These are phyloP conservation scores for Leptomonas pyrrhocoris DNA, from an alignment of 208 protist genomes.

Conservation along the genomic window DNA sequence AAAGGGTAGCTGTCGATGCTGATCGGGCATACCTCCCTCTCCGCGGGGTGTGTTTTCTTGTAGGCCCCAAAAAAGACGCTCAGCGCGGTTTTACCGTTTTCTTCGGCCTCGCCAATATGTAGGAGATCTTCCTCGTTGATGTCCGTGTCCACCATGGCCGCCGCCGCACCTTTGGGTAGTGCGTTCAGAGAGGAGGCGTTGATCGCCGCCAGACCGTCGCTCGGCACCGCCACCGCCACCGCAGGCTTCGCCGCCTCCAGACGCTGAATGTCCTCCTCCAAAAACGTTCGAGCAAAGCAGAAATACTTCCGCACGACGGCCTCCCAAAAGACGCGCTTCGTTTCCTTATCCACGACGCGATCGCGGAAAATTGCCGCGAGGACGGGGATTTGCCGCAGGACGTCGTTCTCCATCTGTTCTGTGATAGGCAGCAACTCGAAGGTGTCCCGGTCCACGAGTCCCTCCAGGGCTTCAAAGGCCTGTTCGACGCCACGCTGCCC, in stretches of 20 bases:
- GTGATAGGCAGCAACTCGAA: slow-evolving; percentile 75
- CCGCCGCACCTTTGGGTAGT: slow-evolving; percentile 45
- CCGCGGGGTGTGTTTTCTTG: not conserved
- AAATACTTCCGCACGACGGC: slow-evolving; percentile 86
- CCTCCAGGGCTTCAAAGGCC: slow-evolving; percentile 75
- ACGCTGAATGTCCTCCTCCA: slow-evolving; percentile 73
- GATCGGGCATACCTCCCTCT: slow-evolving; percentile 6
- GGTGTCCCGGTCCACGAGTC: slow-evolving; percentile 70
- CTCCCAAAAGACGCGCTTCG: slow-evolving; percentile 74
- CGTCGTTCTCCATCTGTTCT: slow-evolving; percentile 81
- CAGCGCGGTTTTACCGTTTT: not conserved
- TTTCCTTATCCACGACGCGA: slow-evolving; percentile 62
- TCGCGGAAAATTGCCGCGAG: slow-evolving; percentile 71
- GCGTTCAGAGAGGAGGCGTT: slow-evolving; percentile 61
- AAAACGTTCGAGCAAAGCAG: slow-evolving; percentile 83
- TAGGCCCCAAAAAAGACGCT: slow-evolving; percentile 27
- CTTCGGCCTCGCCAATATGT: slow-evolving; percentile 11
- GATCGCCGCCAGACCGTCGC: slow-evolving; percentile 40
- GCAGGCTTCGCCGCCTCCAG: slow-evolving; percentile 25
- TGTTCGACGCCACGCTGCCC: slow-evolving; percentile 73
- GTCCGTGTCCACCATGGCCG: slow-evolving; percentile 27
- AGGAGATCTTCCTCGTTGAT: slow-evolving; percentile 41
- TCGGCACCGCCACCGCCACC: slow-evolving; percentile 6
- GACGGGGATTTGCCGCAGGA: slow-evolving; percentile 78
- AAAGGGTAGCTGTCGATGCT: slow-evolving; percentile 1